Conservation (phyloP, 805 yeast species). For the Nakazawaea ishiwadae region DNA sequence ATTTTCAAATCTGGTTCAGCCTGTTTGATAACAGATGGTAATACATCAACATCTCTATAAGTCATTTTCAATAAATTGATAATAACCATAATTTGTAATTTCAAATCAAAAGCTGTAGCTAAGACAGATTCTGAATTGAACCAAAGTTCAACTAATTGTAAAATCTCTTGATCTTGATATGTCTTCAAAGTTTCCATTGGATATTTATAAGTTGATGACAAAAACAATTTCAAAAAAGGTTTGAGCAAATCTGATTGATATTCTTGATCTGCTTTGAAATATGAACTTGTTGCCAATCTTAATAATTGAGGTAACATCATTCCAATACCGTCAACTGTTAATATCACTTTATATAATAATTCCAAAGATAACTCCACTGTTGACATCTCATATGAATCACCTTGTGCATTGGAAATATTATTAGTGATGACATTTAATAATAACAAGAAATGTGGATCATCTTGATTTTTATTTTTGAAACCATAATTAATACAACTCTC, state of each 20-base stretch:
- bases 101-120: conserved; percentile 52
- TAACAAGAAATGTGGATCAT: conserved; percentile 17
- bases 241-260: conserved; percentile 16
- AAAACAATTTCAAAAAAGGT: conserved; percentile 35
- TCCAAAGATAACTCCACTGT: conserved; percentile 12
- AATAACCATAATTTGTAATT: conserved; percentile 45
- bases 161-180: conserved; percentile 32
- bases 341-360: conserved; percentile 18
- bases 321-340: conserved; percentile 35
- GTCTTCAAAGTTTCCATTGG: conserved; percentile 32
- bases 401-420: conserved; percentile 18
- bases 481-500: conserved; percentile 45
- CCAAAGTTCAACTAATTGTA: conserved; percentile 42
- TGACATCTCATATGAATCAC: conserved; percentile 18
- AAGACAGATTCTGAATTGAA: conserved; percentile 37
- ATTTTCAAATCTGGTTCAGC: conserved; percentile 20
- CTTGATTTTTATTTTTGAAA: conserved; percentile 22
- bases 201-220: conserved; percentile 34
- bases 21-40: conserved; percentile 30
- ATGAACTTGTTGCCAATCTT: conserved; percentile 9
- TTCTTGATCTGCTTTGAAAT: conserved; percentile 16
- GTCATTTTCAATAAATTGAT: conserved; percentile 33
- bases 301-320: conserved; percentile 38
- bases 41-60: conserved; percentile 21
- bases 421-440: conserved; percentile 23